These are phyloP conservation scores for Pseudogymnoascus pannorum DNA, from an alignment of 2,329 filamentous ascomycete genomes.

Conservation along the genomic window DNA sequence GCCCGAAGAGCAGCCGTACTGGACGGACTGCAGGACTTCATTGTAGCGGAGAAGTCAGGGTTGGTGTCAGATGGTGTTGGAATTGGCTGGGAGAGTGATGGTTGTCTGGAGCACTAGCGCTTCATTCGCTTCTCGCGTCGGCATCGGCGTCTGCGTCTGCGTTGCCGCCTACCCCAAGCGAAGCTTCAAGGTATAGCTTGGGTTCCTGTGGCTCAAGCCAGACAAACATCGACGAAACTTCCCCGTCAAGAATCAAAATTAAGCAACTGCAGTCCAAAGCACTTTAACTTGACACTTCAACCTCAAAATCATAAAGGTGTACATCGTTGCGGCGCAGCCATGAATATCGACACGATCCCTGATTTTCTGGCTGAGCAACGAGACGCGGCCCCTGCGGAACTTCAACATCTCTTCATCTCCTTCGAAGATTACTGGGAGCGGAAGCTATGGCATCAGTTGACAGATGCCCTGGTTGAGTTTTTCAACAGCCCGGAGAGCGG, in stretches of 20 bases:
- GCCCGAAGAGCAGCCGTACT: slow-evolving; percentile 51
- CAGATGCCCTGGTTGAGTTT: slow-evolving; percentile 78
- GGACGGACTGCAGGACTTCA: slow-evolving; percentile 32
- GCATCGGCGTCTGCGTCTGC: slow-evolving; percentile 2
- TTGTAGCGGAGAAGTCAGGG: slow-evolving; percentile 20
- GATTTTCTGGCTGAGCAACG: slow-evolving; percentile 90
- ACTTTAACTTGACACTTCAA: not conserved
- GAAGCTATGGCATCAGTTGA: slow-evolving; percentile 98
- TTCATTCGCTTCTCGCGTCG: slow-evolving; percentile 9
- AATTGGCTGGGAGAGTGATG: slow-evolving; percentile 1
- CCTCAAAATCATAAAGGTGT: not conserved
- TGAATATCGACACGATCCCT: slow-evolving; percentile 82
- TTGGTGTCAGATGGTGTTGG: not conserved
- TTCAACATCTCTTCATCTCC: slow-evolving; percentile 79
- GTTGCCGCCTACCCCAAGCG: slow-evolving; percentile 7
- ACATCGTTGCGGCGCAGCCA: slow-evolving; percentile 33
- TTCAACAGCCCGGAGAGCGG: slow-evolving; percentile 78
- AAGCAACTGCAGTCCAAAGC: not conserved
- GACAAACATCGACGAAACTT: slow-evolving; percentile 3
- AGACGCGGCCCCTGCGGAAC: slow-evolving; percentile 77
- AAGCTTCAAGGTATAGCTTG: slow-evolving; percentile 10
- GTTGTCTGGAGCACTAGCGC: slow-evolving; percentile 8
- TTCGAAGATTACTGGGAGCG: slow-evolving; percentile 98
- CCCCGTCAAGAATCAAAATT: not conserved
- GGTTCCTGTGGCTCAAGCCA: slow-evolving; percentile 1